phyloP scores from a whole-genome alignment of 164 flowering plant genomes.

The Dillenia suffruticosa region DNA sequence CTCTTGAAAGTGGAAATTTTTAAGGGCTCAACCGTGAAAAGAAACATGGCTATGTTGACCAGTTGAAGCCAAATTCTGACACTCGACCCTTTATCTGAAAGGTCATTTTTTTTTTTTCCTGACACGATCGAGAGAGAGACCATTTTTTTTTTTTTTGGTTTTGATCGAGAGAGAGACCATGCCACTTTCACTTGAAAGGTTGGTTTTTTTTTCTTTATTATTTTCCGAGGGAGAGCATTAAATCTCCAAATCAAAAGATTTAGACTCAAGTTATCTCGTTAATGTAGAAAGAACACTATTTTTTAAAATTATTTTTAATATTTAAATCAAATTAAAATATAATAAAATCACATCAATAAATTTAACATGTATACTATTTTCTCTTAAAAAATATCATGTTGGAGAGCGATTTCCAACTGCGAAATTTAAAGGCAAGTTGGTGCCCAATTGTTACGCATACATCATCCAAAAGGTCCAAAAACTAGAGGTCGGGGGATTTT shows the following conservation, averaged over 20 bases:
- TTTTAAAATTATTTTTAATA: too few relatives aligned
- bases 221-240: too few relatives aligned
- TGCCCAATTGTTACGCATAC: neutral
- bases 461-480: slow-evolving; percentile 4
- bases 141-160: too few relatives aligned
- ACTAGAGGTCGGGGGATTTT: slow-evolving; percentile 6
- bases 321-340: too few relatives aligned
- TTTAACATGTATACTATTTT: too few relatives aligned
- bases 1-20: too few relatives aligned
- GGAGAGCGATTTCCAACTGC: too few relatives aligned
- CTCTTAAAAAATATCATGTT: too few relatives aligned
- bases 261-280: too few relatives aligned
- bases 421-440: neutral
- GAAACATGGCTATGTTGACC: slow-evolving; percentile 33
- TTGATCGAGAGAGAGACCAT: slow-evolving; percentile 21
- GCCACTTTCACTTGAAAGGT: slow-evolving; percentile 15
- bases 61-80: slow-evolving; percentile 19
- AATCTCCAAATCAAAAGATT: too few relatives aligned
- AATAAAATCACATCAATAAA: too few relatives aligned
- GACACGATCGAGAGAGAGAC: slow-evolving; percentile 1
- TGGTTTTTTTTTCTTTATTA: neutral
- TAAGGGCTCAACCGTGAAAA: slow-evolving; percentile 19
- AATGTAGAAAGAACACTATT: too few relatives aligned
- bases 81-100: slow-evolving; percentile 15
- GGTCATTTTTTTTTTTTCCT: slow-evolving; percentile 16